phyloP scores from a whole-genome alignment of 1,284 basidiomycete genomes.

The Phylloboletellus chloephorus region DNA sequence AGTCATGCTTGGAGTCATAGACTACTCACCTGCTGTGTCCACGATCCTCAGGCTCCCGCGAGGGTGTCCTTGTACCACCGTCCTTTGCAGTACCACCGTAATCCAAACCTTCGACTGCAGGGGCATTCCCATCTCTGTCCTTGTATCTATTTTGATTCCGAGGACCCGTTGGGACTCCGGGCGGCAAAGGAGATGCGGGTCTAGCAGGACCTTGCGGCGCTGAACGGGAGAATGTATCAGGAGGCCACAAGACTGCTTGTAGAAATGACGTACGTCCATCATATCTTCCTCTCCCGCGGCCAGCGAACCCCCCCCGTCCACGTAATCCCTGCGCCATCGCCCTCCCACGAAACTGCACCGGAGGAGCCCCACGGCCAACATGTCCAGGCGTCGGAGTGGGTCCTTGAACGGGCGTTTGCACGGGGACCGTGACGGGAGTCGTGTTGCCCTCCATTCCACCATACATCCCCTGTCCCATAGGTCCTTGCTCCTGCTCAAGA shows the following conservation, averaged over 20 bases:
- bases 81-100: constrained; percentile 59
- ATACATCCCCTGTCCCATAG: constrained; percentile 53
- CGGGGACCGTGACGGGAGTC: constrained; percentile 33
- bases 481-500: constrained; percentile 35
- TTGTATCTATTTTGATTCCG: constrained; percentile 84
- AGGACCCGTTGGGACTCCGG: constrained; percentile 78
- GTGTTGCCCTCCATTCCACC: constrained; percentile 44
- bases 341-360: constrained; percentile 53
- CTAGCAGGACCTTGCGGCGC: constrained; percentile 54
- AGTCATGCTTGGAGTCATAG: background rate
- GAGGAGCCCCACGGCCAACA: constrained; percentile 41
- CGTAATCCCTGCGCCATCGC: constrained; percentile 38
- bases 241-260: background rate
- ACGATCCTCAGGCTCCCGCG: constrained; percentile 55
- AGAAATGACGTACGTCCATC: constrained; percentile 35
- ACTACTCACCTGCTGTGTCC: constrained; percentile 41
- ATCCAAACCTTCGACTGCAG: constrained; percentile 78
- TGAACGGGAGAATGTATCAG: constrained; percentile 18
- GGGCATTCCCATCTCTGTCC: constrained; percentile 73
- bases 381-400: constrained; percentile 34
- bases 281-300: constrained; percentile 45
- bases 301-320: constrained; percentile 43
- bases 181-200: constrained; percentile 74
- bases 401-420: constrained; percentile 29
- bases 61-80: constrained; percentile 43